Evolutionary conservation across 2,329 filamentous ascomycete genomes (phyloP).

Genomic region (Penicillium sp.): DNA sequence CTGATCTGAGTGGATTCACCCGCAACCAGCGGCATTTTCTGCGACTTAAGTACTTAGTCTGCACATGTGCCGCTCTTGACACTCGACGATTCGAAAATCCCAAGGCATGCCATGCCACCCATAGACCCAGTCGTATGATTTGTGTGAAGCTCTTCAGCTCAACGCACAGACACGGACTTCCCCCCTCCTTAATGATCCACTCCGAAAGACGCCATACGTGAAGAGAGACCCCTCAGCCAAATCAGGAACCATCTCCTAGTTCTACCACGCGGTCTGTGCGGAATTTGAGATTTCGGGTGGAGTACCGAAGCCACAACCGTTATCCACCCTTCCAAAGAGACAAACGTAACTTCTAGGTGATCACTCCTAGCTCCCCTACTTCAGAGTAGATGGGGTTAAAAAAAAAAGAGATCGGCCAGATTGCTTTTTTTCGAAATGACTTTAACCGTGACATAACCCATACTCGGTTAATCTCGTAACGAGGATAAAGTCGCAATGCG

Average conservation of each 20-base stretch:
- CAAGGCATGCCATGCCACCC: background rate
- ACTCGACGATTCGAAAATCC: background rate
- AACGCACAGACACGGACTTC: background rate
- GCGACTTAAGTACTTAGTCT: background rate
- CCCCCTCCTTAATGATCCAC: background rate
- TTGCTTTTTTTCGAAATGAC: background rate
- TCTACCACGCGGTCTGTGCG: slow-evolving; percentile 11
- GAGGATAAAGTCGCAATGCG: background rate
- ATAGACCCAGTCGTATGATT: background rate
- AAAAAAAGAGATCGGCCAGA: background rate
- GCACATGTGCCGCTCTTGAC: background rate
- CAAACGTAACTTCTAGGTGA: background rate
- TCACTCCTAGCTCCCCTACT: too few relatives aligned
- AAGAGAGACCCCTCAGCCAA: background rate
- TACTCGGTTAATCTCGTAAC: background rate
- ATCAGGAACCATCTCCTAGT: background rate
- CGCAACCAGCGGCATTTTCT: background rate
- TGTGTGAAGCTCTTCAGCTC: background rate
- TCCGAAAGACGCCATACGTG: background rate
- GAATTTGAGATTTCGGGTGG: slow-evolving; percentile 9
- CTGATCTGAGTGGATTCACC: background rate
- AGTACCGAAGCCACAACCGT: slow-evolving; percentile 22
- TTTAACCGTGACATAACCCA: background rate
- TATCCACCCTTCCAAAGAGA: slow-evolving; percentile 4
- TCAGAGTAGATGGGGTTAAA: background rate